These are phyloP conservation scores for Aspergillus ochraceus DNA, from an alignment of 2,329 filamentous ascomycete species.

Conservation along the genomic window DNA sequence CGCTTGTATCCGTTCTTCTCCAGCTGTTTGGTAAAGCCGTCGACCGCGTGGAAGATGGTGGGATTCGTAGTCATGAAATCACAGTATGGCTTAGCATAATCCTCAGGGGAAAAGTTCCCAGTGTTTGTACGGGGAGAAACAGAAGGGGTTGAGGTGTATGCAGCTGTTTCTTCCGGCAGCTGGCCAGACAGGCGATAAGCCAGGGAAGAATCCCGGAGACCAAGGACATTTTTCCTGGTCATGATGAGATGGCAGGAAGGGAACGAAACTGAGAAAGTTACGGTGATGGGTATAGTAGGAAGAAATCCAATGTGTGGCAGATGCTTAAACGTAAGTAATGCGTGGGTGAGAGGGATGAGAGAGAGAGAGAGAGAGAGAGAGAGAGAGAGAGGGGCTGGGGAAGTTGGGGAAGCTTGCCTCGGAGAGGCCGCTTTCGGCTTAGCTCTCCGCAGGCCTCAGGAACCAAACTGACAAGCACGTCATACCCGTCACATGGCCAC, in stretches of 20 bases:
- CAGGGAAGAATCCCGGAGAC: slow-evolving; percentile 30
- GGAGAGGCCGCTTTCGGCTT: not conserved
- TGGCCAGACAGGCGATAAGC: slow-evolving; percentile 30
- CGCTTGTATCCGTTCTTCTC: slow-evolving; percentile 70
- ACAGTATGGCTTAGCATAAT: slow-evolving; percentile 80
- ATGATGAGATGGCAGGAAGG: slow-evolving; percentile 20
- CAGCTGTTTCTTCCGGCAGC: slow-evolving; percentile 24
- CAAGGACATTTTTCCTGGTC: slow-evolving; percentile 32
- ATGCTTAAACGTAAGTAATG: not conserved
- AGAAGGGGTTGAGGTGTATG: slow-evolving; percentile 13
- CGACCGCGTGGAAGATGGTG: slow-evolving; percentile 88
- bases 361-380: slow-evolving; percentile 5
- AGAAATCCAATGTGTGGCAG: not conserved
- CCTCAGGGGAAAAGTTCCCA: slow-evolving; percentile 46
- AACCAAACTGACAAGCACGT: not conserved
- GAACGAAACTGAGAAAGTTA: not conserved
- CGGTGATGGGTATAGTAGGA: not conserved
- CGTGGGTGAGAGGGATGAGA: slow-evolving; percentile 4
- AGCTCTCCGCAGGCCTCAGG: not conserved
- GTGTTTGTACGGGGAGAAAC: slow-evolving; percentile 14
- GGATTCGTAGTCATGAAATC: slow-evolving; percentile 87
- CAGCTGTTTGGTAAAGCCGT: slow-evolving; percentile 73
- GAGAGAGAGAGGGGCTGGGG: slow-evolving; percentile 1
- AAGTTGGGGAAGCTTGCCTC: not conserved
- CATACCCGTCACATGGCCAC: not conserved